Evolutionary conservation across 148 eudicot species (phyloP).

Genomic region (Cornus suecica): DNA sequence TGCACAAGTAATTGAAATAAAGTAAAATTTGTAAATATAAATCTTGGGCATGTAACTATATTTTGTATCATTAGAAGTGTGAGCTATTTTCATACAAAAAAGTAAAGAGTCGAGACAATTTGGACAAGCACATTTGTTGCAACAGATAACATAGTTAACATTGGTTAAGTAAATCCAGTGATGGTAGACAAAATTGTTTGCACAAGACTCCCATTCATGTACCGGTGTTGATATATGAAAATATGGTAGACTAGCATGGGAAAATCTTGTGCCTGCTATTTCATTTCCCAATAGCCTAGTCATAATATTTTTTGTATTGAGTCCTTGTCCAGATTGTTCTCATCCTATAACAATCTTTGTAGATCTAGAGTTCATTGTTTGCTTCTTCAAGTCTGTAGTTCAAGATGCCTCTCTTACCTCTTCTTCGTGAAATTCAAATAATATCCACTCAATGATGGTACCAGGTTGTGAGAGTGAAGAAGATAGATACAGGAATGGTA

Average conservation of each 20-base stretch:
- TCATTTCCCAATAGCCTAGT: not conserved
- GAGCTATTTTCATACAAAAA: too few relatives aligned
- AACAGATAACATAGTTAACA: not conserved
- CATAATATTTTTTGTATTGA: not conserved
- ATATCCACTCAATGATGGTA: constrained; percentile 2
- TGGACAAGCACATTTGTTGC: too few relatives aligned
- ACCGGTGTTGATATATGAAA: too few relatives aligned
- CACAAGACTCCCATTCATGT: not conserved
- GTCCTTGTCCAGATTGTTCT: not conserved
- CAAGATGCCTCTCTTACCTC: not conserved
- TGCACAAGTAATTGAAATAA: not conserved
- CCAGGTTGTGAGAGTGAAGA: constrained; percentile 91
- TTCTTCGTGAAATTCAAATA: constrained; percentile 6
- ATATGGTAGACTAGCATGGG: too few relatives aligned
- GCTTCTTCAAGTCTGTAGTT: not conserved
- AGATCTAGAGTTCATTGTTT: not conserved
- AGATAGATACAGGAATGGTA: constrained; percentile 82
- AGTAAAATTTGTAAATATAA: too few relatives aligned
- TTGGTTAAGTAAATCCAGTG: not conserved
- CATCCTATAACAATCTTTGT: not conserved
- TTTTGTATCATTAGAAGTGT: not conserved
- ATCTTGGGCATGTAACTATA: not conserved
- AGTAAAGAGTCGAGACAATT: not conserved
- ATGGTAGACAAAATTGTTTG: not conserved
- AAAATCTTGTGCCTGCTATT: not conserved